Conservation (phyloP, 2,329 filamentous ascomycete genomes). For the Penicillium glabrum region DNA sequence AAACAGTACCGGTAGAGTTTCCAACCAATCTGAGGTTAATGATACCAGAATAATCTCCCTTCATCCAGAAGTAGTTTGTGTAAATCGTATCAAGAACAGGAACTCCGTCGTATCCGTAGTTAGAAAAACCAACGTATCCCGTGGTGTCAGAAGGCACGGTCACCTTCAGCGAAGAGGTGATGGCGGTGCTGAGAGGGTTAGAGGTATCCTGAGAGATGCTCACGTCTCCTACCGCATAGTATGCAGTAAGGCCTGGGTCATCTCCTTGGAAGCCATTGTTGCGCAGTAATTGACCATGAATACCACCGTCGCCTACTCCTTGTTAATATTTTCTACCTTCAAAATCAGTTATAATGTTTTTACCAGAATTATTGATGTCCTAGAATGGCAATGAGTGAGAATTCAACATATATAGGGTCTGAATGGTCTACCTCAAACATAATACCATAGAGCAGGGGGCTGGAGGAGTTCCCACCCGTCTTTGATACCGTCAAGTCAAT, state of each 20-base stretch:
- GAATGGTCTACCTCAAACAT: slow-evolving; percentile 39
- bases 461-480: slow-evolving; percentile 38
- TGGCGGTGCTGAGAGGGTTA: slow-evolving; percentile 52
- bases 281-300: slow-evolving; percentile 69
- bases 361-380: slow-evolving; percentile 62
- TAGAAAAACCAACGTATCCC: slow-evolving; percentile 38
- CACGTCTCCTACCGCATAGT: slow-evolving; percentile 47
- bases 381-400: slow-evolving; percentile 20
- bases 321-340: not conserved
- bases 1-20: slow-evolving; percentile 15
- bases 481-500: not conserved
- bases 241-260: slow-evolving; percentile 47
- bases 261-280: slow-evolving; percentile 69
- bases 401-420: not conserved
- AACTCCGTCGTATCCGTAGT: slow-evolving; percentile 39
- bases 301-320: slow-evolving; percentile 64
- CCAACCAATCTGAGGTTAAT: slow-evolving; percentile 20
- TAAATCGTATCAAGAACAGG: slow-evolving; percentile 22
- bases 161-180: slow-evolving; percentile 53
- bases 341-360: not conserved
- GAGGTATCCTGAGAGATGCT: slow-evolving; percentile 50
- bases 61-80: slow-evolving; percentile 25
- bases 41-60: slow-evolving; percentile 18
- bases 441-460: slow-evolving; percentile 43
- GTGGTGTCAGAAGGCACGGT: slow-evolving; percentile 24